A percentile compares a stretch with the other conserved stretches of the same genome.
These are phyloP conservation scores for Leccinellum luteum DNA, from an alignment of 768 basidiomycete species.

Conservation along the genomic window DNA sequence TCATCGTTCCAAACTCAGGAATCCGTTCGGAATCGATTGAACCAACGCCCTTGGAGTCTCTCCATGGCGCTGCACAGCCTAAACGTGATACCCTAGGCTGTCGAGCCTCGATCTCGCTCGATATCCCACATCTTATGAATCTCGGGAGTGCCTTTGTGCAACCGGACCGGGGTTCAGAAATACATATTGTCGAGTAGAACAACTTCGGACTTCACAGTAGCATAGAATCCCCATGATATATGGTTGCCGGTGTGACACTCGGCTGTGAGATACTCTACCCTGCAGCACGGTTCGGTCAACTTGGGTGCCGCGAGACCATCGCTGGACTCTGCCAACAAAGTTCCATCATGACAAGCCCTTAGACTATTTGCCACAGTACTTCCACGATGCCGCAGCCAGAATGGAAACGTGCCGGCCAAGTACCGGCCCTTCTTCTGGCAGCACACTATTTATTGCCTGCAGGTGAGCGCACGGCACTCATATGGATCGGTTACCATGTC, in stretches of 20 bases:
- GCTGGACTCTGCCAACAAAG: neutral
- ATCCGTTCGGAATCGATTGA: neutral
- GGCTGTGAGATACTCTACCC: neutral
- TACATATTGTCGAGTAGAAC: neutral
- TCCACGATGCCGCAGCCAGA: neutral
- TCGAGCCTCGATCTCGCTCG: slow-evolving; percentile 8
- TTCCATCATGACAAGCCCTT: neutral
- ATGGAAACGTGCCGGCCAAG: neutral
- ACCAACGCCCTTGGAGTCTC: neutral
- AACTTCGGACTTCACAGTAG: neutral
- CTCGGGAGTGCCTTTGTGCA: neutral
- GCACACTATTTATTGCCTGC: slow-evolving; percentile 1
- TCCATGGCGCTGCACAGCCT: neutral
- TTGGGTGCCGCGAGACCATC: no score
- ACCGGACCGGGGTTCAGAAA: neutral
- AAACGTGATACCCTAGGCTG: neutral
- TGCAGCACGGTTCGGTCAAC: neutral
- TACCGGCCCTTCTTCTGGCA: neutral
- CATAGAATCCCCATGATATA: no score
- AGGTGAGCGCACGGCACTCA: neutral
- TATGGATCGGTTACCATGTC: slow-evolving; percentile 5
- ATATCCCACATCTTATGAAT: neutral
- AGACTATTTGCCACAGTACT: neutral
- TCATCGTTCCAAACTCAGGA: neutral
- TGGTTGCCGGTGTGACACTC: neutral